phyloP scores from a whole-genome alignment of 2,329 filamentous ascomycete species.

The Zarea fungicola region DNA sequence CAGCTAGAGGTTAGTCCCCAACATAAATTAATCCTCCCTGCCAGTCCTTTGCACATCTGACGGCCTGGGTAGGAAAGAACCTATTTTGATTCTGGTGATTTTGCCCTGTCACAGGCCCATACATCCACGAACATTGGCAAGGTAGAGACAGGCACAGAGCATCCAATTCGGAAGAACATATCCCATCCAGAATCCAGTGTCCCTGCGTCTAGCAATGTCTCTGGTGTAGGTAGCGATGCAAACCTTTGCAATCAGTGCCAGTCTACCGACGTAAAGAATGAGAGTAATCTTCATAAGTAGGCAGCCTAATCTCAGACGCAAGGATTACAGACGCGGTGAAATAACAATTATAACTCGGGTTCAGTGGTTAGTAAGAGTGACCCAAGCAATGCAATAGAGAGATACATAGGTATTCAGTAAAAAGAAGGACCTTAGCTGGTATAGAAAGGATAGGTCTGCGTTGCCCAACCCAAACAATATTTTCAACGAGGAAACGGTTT shows the following conservation, averaged over 20 bases:
- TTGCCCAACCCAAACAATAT: too few relatives aligned
- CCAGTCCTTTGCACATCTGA: neutral
- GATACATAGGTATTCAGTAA: too few relatives aligned
- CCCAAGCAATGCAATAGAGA: too few relatives aligned
- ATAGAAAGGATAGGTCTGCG: too few relatives aligned
- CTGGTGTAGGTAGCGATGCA: neutral
- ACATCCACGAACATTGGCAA: slow-evolving; percentile 8
- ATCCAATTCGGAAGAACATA: slow-evolving; percentile 8
- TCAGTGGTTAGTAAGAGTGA: too few relatives aligned
- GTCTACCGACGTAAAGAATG: neutral
- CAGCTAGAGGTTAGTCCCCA: neutral
- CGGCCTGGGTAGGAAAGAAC: slow-evolving; percentile 3
- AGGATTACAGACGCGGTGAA: too few relatives aligned
- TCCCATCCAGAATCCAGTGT: slow-evolving; percentile 7
- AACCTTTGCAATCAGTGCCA: neutral
- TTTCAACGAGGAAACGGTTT: too few relatives aligned
- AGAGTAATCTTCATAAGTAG: neutral
- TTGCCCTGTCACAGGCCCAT: slow-evolving; percentile 10
- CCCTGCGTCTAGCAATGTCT: slow-evolving; percentile 9
- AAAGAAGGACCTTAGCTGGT: too few relatives aligned
- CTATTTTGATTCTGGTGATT: slow-evolving; percentile 12
- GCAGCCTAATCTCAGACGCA: neutral
- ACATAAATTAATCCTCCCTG: neutral
- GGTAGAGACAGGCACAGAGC: slow-evolving; percentile 7
- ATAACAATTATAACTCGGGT: too few relatives aligned